These are phyloP conservation scores for Trametes cinnabarina DNA, from an alignment of 768 basidiomycete species.

Conservation along the genomic window DNA sequence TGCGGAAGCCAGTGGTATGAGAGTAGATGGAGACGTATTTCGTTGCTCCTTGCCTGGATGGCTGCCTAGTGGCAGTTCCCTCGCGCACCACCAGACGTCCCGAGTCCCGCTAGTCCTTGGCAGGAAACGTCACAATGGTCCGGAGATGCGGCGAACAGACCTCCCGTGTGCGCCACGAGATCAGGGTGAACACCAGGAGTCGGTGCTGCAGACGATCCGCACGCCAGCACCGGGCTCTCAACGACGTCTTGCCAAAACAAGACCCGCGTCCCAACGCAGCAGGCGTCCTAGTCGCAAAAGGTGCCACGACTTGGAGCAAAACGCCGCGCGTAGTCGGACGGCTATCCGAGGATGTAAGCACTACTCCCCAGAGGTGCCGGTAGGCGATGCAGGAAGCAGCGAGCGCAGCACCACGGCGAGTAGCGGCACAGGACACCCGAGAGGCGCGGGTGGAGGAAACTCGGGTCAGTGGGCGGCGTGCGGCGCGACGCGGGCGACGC, in stretches of 20 bases:
- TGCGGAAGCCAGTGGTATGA: too few relatives aligned
- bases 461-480: background rate
- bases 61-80: background rate
- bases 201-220: background rate
- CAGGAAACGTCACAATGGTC: slow-evolving; percentile 1
- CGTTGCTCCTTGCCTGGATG: too few relatives aligned
- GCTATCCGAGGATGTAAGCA: background rate
- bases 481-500: background rate
- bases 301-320: background rate
- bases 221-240: background rate
- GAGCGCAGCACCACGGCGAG: background rate
- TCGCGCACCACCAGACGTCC: background rate
- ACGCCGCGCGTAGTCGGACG: background rate
- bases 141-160: background rate
- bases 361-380: background rate
- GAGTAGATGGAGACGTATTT: too few relatives aligned
- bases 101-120: background rate
- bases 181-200: background rate
- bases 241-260: background rate
- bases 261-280: background rate
- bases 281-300: background rate
- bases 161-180: background rate
- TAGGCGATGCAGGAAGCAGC: background rate
- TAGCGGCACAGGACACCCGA: background rate
- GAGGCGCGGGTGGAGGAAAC: background rate